Evolutionary conservation across 169 alveolate species (phyloP).

Genomic region (Sarcocystis neurona): DNA sequence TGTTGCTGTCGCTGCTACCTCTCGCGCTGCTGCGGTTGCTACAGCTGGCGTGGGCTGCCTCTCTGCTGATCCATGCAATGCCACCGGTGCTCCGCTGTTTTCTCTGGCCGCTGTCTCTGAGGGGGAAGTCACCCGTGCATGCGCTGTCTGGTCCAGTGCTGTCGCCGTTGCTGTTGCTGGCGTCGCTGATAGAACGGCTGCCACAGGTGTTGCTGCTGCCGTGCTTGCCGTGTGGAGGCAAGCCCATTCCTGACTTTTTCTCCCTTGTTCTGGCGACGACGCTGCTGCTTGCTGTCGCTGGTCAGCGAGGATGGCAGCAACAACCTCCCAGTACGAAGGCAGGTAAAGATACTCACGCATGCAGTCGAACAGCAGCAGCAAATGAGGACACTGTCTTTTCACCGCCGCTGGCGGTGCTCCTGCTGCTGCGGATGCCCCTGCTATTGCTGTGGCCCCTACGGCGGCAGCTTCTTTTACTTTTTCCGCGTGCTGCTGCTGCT

Average conservation of each 20-base stretch:
- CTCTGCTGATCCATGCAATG: no score
- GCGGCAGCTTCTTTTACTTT: slow-evolving; percentile 3
- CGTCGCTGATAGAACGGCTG: not conserved
- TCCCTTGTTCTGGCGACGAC: not conserved
- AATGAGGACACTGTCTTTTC: not conserved
- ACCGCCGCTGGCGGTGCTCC: slow-evolving; percentile 24
- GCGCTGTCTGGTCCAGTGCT: not conserved
- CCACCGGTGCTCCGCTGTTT: no score
- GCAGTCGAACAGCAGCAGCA: not conserved
- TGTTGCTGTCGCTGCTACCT: not conserved
- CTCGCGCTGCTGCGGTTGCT: not conserved
- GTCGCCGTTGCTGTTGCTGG: not conserved
- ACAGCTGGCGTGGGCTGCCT: no score
- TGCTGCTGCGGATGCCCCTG: slow-evolving; percentile 4
- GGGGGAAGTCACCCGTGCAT: not conserved
- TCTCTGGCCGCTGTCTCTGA: not conserved
- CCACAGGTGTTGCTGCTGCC: not conserved
- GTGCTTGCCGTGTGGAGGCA: not conserved
- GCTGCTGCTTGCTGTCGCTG: not conserved
- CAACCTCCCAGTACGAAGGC: not conserved
- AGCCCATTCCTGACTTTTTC: not conserved
- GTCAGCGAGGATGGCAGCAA: not conserved
- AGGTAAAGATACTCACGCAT: slow-evolving; percentile 14
- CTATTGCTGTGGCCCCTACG: not conserved
- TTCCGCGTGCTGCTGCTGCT: not conserved